These are phyloP conservation scores for Pseudonectria foliicola DNA, from an alignment of 2,329 filamentous ascomycete species.

Conservation along the genomic window DNA sequence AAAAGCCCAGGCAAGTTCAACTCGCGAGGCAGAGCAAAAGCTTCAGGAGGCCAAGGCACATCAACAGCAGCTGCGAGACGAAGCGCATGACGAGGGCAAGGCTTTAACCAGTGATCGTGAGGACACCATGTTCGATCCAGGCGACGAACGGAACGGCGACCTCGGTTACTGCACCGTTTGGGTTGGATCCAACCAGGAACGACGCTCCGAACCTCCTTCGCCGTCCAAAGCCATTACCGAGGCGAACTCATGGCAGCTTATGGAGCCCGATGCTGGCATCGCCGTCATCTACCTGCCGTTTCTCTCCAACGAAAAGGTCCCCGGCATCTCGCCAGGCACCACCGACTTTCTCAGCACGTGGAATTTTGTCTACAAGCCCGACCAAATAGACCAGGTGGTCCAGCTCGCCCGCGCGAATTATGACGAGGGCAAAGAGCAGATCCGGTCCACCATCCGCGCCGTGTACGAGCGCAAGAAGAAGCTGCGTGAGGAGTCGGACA, in stretches of 20 bases:
- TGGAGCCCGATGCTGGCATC: slow-evolving; percentile 73
- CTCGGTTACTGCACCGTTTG: slow-evolving; percentile 91
- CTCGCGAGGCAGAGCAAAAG: slow-evolving; percentile 55
- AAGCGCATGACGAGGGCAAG: slow-evolving; percentile 18
- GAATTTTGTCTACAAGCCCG: slow-evolving; percentile 94
- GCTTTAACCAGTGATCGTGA: slow-evolving; percentile 20
- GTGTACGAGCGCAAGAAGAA: slow-evolving; percentile 90
- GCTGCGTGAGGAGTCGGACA: slow-evolving; percentile 49
- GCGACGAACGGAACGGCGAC: slow-evolving; percentile 45
- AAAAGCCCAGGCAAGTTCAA: slow-evolving; percentile 52
- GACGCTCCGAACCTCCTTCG: slow-evolving; percentile 46
- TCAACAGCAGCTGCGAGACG: slow-evolving; percentile 27
- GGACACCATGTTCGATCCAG: slow-evolving; percentile 33
- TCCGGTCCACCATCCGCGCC: slow-evolving; percentile 70
- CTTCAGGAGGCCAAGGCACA: slow-evolving; percentile 52
- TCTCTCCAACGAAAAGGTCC: slow-evolving; percentile 70
- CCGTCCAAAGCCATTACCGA: slow-evolving; percentile 50
- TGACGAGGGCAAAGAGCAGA: slow-evolving; percentile 69
- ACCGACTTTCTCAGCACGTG: slow-evolving; percentile 90
- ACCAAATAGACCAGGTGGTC: slow-evolving; percentile 82
- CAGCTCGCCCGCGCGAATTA: slow-evolving; percentile 81
- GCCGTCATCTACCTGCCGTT: slow-evolving; percentile 88
- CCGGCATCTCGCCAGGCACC: slow-evolving; percentile 73
- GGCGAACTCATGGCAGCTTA: slow-evolving; percentile 57
- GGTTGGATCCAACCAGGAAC: slow-evolving; percentile 79